Base-by-base conservation (phyloP, 768 basidiomycete genomes). In the Lentinula aciculospora region DNA sequence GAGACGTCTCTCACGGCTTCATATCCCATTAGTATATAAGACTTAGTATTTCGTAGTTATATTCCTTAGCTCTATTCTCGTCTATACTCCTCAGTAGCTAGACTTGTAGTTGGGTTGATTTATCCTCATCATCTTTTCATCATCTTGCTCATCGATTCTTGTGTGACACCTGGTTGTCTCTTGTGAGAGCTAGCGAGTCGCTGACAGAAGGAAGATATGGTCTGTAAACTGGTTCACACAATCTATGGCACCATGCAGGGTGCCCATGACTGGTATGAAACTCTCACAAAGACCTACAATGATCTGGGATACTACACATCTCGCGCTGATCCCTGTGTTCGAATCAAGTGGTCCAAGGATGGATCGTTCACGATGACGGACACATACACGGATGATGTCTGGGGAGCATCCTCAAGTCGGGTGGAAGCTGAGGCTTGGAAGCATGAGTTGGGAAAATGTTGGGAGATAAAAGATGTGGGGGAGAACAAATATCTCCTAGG, bases 241-340 rank as follows among this genome's bases (percentile, higher is more conserved):
- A 40, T 40, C 15, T 40, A n/a, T 46, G 54, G 3, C 28, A 60
- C 29, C 3, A 60, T 32, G 45, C 53, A 54, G 19, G 37, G 46
- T 8, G 48, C 29, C 25, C 51, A 54, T 19, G 54, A 54, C 21
- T 56, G 37, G 54, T 15, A 6, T 15, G 21, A 25, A 25, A 51
- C 29, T 27, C 37, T 60, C 6, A 31, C 13, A 3, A 4, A 3
- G 10, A 53, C 0, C 27, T 23, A 1, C 37, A 66, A 0, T 62
- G 62, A 12, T 65, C 64, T 55, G 58, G 59, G n/a, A 31, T 58
- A 34, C 31, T 10, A 32, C 4, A 10, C 31, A 4, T 65, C 58
- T 0, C 34, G 56, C 4, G 66, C 64, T 0, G 66, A 69, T 57
- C 63, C 57, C 23, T 66, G 62, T 25, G 53, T 69, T 2, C 53